Evolutionary conservation across 2,329 filamentous ascomycete species (phyloP).

Genomic region (Colletotrichum graminicola): DNA sequence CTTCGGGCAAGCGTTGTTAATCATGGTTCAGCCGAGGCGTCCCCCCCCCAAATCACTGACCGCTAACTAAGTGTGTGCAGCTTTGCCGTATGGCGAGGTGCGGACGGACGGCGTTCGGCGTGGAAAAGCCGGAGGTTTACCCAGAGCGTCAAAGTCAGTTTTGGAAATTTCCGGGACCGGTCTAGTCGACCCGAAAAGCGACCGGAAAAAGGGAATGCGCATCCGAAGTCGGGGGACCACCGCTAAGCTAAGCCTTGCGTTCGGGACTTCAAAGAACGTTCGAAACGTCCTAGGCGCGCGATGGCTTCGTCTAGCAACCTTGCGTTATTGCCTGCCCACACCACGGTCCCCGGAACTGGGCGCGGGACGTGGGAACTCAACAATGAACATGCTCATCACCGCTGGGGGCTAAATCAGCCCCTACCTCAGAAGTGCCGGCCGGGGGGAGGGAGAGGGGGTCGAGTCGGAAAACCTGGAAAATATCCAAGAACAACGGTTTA

Average conservation of each 20-base stretch:
- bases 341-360: not conserved
- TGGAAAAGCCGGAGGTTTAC: not conserved
- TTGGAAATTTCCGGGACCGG: not conserved
- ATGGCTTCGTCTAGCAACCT: not conserved
- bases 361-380: not conserved
- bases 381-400: constrained; percentile 22
- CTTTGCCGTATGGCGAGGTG: not conserved
- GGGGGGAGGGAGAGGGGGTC: not conserved
- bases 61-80: not conserved
- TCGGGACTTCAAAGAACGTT: constrained; percentile 3
- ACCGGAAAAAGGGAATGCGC: not conserved
- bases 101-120: too few relatives aligned
- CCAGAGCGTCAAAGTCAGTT: not conserved
- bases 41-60: not conserved
- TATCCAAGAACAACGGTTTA: constrained; percentile 17
- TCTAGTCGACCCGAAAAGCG: not conserved
- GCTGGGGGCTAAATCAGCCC: not conserved
- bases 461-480: constrained; percentile 4
- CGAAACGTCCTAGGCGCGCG: constrained; percentile 2
- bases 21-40: not conserved
- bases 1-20: not conserved
- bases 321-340: not conserved
- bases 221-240: not conserved
- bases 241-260: not conserved
- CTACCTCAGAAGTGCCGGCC: constrained; percentile 6